Evolutionary conservation across 1,284 basidiomycete genomes (phyloP).

Genomic region (Cryptococcus sp.): DNA sequence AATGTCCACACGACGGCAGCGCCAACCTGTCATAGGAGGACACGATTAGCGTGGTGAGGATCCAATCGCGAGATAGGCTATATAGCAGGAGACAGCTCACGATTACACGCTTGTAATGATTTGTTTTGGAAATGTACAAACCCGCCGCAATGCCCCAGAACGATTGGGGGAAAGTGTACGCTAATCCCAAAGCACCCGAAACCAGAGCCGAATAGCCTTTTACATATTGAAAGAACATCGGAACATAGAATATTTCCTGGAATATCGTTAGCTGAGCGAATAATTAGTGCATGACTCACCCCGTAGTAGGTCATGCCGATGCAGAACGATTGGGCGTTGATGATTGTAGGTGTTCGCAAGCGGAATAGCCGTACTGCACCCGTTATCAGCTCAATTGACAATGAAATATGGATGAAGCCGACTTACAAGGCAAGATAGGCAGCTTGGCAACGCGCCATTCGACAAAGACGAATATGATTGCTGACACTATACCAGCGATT

Average conservation of each 20-base stretch:
- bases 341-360: slow-evolving; percentile 23
- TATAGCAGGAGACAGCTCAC: slow-evolving; percentile 12
- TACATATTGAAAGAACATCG: slow-evolving; percentile 41
- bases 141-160: slow-evolving; percentile 25
- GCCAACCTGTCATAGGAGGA: slow-evolving; percentile 11
- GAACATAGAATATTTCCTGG: slow-evolving; percentile 39
- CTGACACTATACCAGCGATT: slow-evolving; percentile 19
- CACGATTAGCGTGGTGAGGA: not conserved
- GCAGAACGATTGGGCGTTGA: slow-evolving; percentile 33
- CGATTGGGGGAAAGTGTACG: slow-evolving; percentile 33
- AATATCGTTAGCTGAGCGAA: not conserved
- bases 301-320: slow-evolving; percentile 43
- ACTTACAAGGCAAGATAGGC: slow-evolving; percentile 39
- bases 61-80: not conserved
- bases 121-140: slow-evolving; percentile 27
- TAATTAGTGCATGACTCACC: slow-evolving; percentile 9
- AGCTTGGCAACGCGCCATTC: slow-evolving; percentile 29
- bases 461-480: slow-evolving; percentile 24
- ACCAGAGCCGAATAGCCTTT: slow-evolving; percentile 30
- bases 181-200: slow-evolving; percentile 33
- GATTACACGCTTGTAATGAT: slow-evolving; percentile 33
- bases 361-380: slow-evolving; percentile 31
- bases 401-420: slow-evolving; percentile 2
- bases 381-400: too few relatives aligned
- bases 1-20: slow-evolving; percentile 29